These are phyloP conservation scores for Postia placenta DNA, from an alignment of 768 basidiomycete species.

Conservation along the genomic window DNA sequence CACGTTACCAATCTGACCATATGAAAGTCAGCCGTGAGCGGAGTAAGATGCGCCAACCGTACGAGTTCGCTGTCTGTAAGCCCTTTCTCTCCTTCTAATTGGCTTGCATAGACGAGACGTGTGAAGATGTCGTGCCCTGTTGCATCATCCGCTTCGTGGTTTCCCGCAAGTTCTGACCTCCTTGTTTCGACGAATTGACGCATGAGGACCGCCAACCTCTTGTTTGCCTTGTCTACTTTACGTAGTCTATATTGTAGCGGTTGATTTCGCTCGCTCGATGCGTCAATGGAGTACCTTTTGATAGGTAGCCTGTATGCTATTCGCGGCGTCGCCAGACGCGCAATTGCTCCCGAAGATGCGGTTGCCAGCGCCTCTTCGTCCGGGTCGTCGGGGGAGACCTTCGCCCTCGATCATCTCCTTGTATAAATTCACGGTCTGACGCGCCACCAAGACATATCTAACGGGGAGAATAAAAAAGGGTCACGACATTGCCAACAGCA, in stretches of 20 bases:
- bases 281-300: not conserved
- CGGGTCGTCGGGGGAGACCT: not conserved
- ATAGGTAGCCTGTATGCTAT: conserved; percentile 6
- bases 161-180: not conserved
- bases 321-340: conserved; percentile 1
- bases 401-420: conserved; percentile 6
- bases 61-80: conserved; percentile 5
- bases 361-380: conserved; percentile 3
- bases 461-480: not conserved
- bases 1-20: conserved; percentile 3
- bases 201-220: not conserved
- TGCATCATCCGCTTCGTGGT: not conserved
- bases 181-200: not conserved
- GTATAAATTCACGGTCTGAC: not conserved
- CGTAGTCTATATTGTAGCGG: not conserved
- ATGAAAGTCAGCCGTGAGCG: too few species aligned
- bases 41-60: too few species aligned
- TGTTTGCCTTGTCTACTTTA: conserved; percentile 1
- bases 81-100: conserved; percentile 1
- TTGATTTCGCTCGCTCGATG: too few species aligned
- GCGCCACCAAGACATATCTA: conserved; percentile 1
- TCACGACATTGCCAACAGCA: not conserved
- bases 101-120: conserved; percentile 2
- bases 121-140: conserved; percentile 3
- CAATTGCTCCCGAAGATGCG: not conserved